Conservation (phyloP, 2,329 filamentous ascomycete genomes). For the Podosphaera fusca region DNA sequence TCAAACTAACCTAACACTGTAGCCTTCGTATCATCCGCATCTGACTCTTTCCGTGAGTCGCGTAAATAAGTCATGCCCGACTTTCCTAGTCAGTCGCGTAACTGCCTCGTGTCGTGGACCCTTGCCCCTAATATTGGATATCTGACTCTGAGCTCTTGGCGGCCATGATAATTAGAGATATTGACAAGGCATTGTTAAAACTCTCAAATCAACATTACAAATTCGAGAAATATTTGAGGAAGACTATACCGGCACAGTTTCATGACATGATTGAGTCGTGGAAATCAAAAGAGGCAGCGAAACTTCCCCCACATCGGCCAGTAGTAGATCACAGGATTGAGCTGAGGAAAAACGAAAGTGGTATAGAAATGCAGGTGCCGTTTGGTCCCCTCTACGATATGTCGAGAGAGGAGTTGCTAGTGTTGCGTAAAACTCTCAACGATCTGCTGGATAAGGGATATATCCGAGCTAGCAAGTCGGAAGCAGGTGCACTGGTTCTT, state of each 20-base stretch:
- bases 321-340: background rate
- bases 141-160: too few relatives aligned
- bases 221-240: background rate
- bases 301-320: background rate
- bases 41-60: too few relatives aligned
- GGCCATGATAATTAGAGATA: too few relatives aligned
- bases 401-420: background rate
- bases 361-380: background rate
- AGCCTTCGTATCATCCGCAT: too few relatives aligned
- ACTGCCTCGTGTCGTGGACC: too few relatives aligned
- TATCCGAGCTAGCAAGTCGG: background rate
- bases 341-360: background rate
- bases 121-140: too few relatives aligned
- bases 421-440: background rate
- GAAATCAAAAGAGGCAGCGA: background rate
- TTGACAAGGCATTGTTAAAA: background rate
- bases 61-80: too few relatives aligned
- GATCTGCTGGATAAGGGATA: conserved; percentile 1
- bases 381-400: background rate
- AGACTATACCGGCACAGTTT: background rate
- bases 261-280: background rate
- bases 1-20: too few relatives aligned
- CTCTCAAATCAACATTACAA: background rate
- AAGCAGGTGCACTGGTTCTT: background rate
- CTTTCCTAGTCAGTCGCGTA: too few relatives aligned